Evolutionary conservation across 108 stramenopile genomes (phyloP).

Genomic region (Stephanodiscus minutulus): DNA sequence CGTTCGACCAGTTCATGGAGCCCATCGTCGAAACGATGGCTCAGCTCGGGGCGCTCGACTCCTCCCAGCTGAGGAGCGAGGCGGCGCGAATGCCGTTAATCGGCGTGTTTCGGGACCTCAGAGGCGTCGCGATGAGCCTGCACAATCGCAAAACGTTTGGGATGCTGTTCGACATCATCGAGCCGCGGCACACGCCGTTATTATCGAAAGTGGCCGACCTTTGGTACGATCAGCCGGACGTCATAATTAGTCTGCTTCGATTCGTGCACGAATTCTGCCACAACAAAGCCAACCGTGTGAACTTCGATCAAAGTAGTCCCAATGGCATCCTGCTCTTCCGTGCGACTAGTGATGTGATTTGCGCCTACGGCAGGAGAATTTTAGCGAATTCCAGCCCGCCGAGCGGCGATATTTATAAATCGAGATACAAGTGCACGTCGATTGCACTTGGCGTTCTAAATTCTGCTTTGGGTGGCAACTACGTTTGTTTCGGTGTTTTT

Average conservation of each 20-base stretch:
- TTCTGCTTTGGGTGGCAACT: conserved; percentile 94
- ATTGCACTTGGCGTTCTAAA: conserved; percentile 88
- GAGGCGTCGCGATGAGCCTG: conserved; percentile 89
- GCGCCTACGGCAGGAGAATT: conserved; percentile 85
- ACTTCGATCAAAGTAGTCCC: conserved; percentile 95
- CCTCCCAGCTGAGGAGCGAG: conserved; percentile 71
- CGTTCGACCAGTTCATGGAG: conserved; percentile 95
- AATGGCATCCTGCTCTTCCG: conserved; percentile 99
- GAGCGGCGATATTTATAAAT: conserved; percentile 84
- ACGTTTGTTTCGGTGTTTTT: conserved; percentile 98
- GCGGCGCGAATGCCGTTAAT: conserved; percentile 78
- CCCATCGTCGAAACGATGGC: conserved; percentile 80
- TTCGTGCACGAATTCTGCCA: conserved; percentile 96
- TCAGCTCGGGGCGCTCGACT: conserved; percentile 68
- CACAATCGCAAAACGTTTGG: conserved; percentile 94
- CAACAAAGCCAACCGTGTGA: conserved; percentile 97
- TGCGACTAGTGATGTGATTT: conserved; percentile 90
- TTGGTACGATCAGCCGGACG: conserved; percentile 95
- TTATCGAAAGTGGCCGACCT: conserved; percentile 87
- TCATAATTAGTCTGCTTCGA: conserved; percentile 92
- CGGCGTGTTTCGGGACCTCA: conserved; percentile 93
- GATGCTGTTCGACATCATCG: conserved; percentile 91
- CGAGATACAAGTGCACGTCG: conserved; percentile 92
- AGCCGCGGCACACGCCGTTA: conserved; percentile 88
- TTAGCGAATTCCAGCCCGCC: conserved; percentile 59